Conservation (phyloP, 225 moss, liverwort and hornwort genomes). For the Neckera pumila region DNA sequence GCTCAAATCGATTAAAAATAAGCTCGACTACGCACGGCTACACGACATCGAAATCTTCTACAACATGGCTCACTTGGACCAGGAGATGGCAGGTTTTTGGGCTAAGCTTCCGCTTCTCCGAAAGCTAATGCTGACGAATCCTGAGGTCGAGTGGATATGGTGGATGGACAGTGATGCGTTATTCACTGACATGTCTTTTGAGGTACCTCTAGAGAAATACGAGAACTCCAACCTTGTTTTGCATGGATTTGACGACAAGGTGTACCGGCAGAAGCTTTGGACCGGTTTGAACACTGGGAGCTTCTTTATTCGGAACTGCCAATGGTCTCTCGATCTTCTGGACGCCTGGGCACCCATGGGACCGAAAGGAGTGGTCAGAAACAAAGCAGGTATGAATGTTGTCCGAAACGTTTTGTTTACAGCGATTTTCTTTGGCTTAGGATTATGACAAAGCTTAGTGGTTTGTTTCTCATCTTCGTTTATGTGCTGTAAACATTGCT, state of each 20-base stretch:
- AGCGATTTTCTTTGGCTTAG: too few species aligned
- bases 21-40: constrained; percentile 33
- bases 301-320: constrained; percentile 42
- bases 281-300: constrained; percentile 46
- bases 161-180: constrained; percentile 56
- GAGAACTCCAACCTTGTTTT: constrained; percentile 17
- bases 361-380: constrained; percentile 29
- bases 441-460: background rate
- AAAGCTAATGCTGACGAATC: constrained; percentile 42
- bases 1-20: constrained; percentile 33
- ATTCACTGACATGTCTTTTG: constrained; percentile 47
- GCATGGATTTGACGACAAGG: constrained; percentile 35
- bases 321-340: constrained; percentile 43
- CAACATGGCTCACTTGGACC: constrained; percentile 51
- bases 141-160: constrained; percentile 50
- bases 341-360: constrained; percentile 57
- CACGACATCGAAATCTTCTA: constrained; percentile 37
- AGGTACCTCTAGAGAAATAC: constrained; percentile 40
- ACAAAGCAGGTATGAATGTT: constrained; percentile 21
- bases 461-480: background rate
- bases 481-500: background rate
- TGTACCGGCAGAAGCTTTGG: constrained; percentile 35
- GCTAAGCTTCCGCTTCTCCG: constrained; percentile 41
- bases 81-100: constrained; percentile 49
- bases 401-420: background rate